These are phyloP conservation scores for Arabis alpina DNA, from an alignment of 345 rosid genomes.

Conservation along the genomic window DNA sequence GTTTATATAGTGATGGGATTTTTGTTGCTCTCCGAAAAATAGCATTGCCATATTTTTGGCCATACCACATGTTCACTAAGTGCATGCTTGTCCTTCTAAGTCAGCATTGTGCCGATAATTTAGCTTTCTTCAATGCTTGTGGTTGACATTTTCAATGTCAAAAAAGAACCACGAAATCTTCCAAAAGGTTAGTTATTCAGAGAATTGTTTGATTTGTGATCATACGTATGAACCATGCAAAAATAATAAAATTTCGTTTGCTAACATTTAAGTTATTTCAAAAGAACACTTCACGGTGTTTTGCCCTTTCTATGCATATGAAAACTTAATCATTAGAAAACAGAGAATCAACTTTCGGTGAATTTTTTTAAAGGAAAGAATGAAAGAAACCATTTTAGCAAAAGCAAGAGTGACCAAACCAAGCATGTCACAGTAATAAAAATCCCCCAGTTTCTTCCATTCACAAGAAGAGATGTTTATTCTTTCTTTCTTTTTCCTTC, in stretches of 20 bases:
- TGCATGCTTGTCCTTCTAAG: constrained; percentile 6
- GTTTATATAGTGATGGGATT: constrained; percentile 5
- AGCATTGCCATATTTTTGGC: constrained; percentile 7
- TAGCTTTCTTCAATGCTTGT: constrained; percentile 7
- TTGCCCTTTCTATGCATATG: background rate
- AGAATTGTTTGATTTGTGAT: background rate
- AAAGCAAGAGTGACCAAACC: background rate
- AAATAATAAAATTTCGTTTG: background rate
- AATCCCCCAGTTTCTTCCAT: constrained; percentile 11
- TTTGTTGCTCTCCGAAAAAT: constrained; percentile 4
- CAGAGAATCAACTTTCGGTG: background rate
- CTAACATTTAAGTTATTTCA: background rate
- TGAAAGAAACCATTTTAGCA: background rate
- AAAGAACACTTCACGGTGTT: background rate
- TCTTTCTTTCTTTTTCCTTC: constrained; percentile 24
- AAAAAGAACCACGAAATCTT: background rate
- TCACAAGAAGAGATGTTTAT: constrained; percentile 32
- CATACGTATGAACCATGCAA: background rate
- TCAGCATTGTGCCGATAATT: background rate
- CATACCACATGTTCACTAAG: constrained; percentile 9
- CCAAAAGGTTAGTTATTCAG: background rate
- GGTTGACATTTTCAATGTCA: constrained; percentile 12
- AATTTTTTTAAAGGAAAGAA: no score
- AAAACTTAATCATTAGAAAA: background rate
- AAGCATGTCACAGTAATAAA: constrained; percentile 3